Conservation (phyloP, 2,329 filamentous ascomycete species). For the Drechslerella stenobrocha region DNA sequence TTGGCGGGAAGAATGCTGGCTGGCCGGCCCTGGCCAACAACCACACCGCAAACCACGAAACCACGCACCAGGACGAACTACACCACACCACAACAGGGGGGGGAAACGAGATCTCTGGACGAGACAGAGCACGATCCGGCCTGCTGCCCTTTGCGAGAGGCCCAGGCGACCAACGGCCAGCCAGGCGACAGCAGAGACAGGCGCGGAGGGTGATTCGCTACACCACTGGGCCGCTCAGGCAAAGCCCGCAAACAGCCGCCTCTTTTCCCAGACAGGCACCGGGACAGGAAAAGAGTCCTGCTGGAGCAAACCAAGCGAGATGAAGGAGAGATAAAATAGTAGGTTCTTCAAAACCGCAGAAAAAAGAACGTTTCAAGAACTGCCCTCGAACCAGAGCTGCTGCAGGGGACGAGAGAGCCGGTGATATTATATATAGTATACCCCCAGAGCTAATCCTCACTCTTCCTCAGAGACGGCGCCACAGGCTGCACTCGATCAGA, state of each 20-base stretch:
- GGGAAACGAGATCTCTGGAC: too few relatives aligned
- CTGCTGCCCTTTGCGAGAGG: too few relatives aligned
- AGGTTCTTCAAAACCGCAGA: too few relatives aligned
- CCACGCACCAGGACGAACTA: too few relatives aligned
- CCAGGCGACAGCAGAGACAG: conserved; percentile 1
- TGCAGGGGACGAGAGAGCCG: too few relatives aligned
- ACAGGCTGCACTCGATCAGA: neutral
- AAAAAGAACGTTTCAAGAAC: neutral
- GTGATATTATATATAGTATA: too few relatives aligned
- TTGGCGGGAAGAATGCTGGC: neutral
- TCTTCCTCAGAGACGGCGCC: too few relatives aligned
- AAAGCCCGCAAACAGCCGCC: conserved; percentile 6
- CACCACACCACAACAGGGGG: too few relatives aligned
- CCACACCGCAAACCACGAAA: neutral
- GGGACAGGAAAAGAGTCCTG: neutral
- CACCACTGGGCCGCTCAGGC: neutral
- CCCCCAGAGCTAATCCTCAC: too few relatives aligned
- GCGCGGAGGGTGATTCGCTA: neutral
- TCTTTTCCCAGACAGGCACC: conserved; percentile 9
- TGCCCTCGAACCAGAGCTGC: neutral
- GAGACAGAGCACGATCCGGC: too few relatives aligned
- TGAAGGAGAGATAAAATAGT: neutral
- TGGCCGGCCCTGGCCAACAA: neutral
- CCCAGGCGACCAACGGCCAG: neutral
- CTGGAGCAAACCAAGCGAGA: conserved; percentile 1